These are phyloP conservation scores for Macrotyloma uniflorum DNA, from an alignment of 306 rosid genomes.

Conservation along the genomic window DNA sequence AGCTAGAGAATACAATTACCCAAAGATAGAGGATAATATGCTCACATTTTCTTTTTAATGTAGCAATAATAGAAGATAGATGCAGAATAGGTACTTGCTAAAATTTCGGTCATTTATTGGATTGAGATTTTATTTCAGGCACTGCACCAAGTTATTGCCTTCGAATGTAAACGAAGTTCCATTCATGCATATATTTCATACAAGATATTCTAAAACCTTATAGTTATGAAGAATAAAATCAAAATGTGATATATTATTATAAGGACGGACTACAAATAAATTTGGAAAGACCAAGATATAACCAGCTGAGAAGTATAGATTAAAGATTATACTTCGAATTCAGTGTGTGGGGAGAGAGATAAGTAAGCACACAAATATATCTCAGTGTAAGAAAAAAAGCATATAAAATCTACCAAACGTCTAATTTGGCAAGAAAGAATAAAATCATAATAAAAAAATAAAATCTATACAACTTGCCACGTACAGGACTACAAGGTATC, in stretches of 20 bases:
- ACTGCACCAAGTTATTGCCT: neutral
- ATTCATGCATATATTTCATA: neutral
- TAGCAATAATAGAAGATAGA: neutral
- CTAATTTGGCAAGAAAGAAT: neutral
- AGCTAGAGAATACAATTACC: neutral
- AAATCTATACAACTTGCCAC: neutral
- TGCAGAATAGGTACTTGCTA: neutral
- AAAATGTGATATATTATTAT: neutral
- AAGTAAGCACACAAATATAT: neutral
- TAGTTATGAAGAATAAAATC: neutral
- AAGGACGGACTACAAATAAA: neutral
- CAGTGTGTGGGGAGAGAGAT: neutral
- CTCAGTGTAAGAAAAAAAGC: neutral
- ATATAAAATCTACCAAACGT: neutral
- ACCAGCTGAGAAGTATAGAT: neutral
- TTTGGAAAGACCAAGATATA: neutral
- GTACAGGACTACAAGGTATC: neutral
- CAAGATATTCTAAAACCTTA: neutral
- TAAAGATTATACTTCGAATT: neutral
- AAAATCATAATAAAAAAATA: neutral
- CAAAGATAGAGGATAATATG: neutral
- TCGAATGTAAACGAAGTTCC: neutral
- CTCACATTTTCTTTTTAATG: neutral
- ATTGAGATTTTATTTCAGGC: neutral
- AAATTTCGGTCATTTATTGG: neutral